phyloP scores from a whole-genome alignment of 768 basidiomycete species.

The Phanerodontia chrysosporium region DNA sequence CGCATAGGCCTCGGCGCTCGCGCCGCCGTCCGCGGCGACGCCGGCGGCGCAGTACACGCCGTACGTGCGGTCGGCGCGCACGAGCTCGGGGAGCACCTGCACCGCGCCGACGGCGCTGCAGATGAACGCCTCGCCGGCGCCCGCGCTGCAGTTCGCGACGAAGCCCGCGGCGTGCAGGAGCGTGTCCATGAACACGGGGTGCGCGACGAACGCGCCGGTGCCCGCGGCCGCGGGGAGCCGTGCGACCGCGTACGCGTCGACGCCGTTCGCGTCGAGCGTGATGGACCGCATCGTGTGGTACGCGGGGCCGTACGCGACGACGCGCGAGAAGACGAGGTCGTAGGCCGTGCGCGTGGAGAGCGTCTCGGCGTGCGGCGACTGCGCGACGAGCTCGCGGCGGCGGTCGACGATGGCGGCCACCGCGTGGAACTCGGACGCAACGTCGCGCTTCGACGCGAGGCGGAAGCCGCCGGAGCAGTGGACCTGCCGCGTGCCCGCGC shows the following conservation, averaged over 20 bases:
- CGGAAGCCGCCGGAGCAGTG: slow-evolving; percentile 40
- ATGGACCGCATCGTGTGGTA: slow-evolving; percentile 59
- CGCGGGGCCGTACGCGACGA: slow-evolving; percentile 56
- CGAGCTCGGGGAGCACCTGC: slow-evolving; percentile 38
- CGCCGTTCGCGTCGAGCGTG: slow-evolving; percentile 42
- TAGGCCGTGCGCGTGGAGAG: slow-evolving; percentile 58
- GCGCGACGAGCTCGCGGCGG: slow-evolving; percentile 23
- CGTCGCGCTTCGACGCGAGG: slow-evolving; percentile 29
- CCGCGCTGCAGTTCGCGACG: slow-evolving; percentile 54
- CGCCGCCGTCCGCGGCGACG: slow-evolving; percentile 45
- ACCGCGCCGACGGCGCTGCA: slow-evolving; percentile 53
- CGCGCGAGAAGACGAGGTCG: slow-evolving; percentile 62
- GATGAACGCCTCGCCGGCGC: slow-evolving; percentile 53
- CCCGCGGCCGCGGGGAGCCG: slow-evolving; percentile 33
- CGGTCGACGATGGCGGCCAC: slow-evolving; percentile 27
- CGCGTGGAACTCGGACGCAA: slow-evolving; percentile 23
- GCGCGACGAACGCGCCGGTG: slow-evolving; percentile 34
- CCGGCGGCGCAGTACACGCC: slow-evolving; percentile 48
- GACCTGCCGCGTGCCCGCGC: slow-evolving; percentile 27
- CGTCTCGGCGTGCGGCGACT: slow-evolving; percentile 30
- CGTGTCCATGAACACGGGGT: slow-evolving; percentile 63
- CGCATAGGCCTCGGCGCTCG: slow-evolving; percentile 49
- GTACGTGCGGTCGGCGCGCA: slow-evolving; percentile 41
- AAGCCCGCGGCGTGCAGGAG: slow-evolving; percentile 70
- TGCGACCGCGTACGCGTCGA: slow-evolving; percentile 39